Percentiles rank a stretch among this genome's conserved stretches.
phyloP scores from a whole-genome alignment of 208 protist genomes.

The Angomonas ambiguus region DNA sequence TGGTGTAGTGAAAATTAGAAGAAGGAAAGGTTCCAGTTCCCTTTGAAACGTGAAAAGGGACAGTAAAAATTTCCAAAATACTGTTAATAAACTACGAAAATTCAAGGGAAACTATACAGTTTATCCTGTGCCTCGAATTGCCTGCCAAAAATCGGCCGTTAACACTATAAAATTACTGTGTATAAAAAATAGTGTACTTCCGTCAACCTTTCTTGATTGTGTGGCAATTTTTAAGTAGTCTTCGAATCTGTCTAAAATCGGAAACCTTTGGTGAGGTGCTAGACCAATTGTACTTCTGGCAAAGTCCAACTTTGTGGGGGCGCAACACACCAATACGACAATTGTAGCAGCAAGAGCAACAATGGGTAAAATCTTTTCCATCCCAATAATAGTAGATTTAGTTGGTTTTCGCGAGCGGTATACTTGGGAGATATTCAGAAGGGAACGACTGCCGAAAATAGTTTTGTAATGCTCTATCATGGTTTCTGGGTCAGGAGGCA shows the following conservation, averaged over 20 bases:
- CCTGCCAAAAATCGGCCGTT: not conserved
- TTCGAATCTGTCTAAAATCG: not conserved
- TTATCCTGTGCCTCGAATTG: not conserved
- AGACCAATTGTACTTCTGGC: not conserved
- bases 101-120: not conserved
- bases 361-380: not conserved
- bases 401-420: not conserved
- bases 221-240: not conserved
- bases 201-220: not conserved
- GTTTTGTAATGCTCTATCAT: constrained; percentile 16
- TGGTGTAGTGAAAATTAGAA: not conserved
- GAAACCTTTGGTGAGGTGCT: not conserved
- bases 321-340: not conserved
- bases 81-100: not conserved
- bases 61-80: too few species aligned
- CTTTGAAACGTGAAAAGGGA: too few species aligned
- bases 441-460: not conserved
- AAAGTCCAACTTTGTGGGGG: not conserved
- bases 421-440: not conserved
- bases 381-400: not conserved
- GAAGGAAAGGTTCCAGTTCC: too few species aligned
- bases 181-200: not conserved
- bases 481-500: constrained; percentile 9
- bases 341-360: not conserved
- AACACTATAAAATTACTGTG: not conserved